A percentile compares a stretch with the other conserved stretches of the same genome.
Evolutionary conservation across 306 rosid species (phyloP).

Genomic region (Luffa aegyptiaca): DNA sequence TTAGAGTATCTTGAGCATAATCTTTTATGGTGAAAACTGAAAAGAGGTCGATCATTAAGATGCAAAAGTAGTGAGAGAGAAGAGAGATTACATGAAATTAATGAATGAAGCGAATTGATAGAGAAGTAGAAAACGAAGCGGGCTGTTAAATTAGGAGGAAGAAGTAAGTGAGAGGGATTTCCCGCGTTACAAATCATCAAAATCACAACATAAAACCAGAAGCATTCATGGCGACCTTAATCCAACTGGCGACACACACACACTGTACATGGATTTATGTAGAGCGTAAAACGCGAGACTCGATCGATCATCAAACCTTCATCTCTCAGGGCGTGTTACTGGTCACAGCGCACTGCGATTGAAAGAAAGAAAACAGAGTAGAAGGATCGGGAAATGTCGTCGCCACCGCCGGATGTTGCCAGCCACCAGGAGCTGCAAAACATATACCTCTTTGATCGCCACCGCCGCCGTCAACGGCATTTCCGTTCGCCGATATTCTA

Average conservation of each 20-base stretch:
- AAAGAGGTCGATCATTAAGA: neutral
- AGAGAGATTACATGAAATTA: neutral
- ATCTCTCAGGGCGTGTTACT: slow-evolving; percentile 31
- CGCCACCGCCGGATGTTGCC: slow-evolving; percentile 55
- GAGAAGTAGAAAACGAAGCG: neutral
- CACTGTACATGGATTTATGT: neutral
- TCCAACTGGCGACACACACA: neutral
- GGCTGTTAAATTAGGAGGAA: neutral
- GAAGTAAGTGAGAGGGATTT: neutral
- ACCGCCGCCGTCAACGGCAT: neutral
- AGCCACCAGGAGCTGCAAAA: slow-evolving; percentile 15
- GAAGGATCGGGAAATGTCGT: slow-evolving; percentile 33
- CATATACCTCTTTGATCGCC: neutral
- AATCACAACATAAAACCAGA: neutral
- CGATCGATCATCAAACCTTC: neutral
- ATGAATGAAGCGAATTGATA: neutral
- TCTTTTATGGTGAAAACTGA: neutral
- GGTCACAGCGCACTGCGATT: slow-evolving; percentile 38
- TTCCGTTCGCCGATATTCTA: neutral
- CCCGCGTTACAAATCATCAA: neutral
- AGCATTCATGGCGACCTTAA: neutral
- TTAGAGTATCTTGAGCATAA: neutral
- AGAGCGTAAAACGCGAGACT: neutral
- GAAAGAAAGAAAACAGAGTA: slow-evolving; percentile 36
- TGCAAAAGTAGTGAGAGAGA: neutral